Evolutionary conservation across 2,329 filamentous ascomycete species (phyloP).

Genomic region (Emmonsia crescens): DNA sequence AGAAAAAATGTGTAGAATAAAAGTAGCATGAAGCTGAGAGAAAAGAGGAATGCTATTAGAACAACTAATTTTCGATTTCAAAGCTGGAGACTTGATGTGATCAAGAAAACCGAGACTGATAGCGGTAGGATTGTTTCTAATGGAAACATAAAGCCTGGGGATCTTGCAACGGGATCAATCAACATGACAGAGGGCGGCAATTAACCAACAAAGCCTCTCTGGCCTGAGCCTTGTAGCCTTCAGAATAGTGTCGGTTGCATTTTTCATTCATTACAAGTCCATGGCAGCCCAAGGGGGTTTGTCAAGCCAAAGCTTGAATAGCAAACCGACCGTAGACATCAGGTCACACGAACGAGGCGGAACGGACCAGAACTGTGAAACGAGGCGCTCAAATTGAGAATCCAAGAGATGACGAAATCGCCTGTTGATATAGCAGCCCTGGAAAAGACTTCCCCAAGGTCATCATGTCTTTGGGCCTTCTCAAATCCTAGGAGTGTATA

Average conservation of each 20-base stretch:
- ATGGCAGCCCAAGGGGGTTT: no score
- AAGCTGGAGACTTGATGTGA: not conserved
- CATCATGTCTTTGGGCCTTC: not conserved
- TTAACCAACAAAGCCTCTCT: no score
- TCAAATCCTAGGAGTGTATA: not conserved
- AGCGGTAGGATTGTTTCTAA: not conserved
- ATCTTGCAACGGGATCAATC: not conserved
- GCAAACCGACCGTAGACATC: not conserved
- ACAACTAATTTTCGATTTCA: not conserved
- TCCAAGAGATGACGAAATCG: not conserved
- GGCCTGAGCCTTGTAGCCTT: no score
- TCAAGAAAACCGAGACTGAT: not conserved
- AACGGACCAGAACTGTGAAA: not conserved
- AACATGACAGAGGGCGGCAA: not conserved
- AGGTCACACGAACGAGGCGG: not conserved
- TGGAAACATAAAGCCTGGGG: not conserved
- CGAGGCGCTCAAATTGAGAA: not conserved
- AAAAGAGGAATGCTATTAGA: not conserved
- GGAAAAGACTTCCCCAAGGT: not conserved
- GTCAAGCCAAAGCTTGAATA: not conserved
- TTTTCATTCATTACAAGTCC: no score
- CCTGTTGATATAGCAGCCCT: not conserved
- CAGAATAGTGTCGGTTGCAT: no score
- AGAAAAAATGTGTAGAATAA: not conserved
- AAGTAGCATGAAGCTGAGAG: not conserved